These are phyloP conservation scores for Endothia cerciana DNA, from an alignment of 2,329 filamentous ascomycete genomes.

Conservation along the genomic window DNA sequence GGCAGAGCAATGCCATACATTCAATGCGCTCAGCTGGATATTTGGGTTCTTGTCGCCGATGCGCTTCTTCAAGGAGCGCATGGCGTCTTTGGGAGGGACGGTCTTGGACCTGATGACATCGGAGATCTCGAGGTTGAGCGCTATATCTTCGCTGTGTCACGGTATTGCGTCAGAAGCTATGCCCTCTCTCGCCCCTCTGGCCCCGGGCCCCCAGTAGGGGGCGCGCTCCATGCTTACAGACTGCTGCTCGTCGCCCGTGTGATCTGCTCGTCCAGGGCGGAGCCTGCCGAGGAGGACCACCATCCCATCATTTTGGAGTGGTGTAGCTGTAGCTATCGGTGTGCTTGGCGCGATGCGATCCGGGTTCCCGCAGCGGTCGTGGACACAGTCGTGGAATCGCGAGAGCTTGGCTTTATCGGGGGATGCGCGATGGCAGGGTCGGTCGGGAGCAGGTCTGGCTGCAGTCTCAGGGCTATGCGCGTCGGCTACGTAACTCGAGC, in stretches of 20 bases:
- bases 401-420: background rate
- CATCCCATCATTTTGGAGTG: conserved; percentile 75
- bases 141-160: conserved; percentile 80
- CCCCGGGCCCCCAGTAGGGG: background rate
- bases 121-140: conserved; percentile 96
- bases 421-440: background rate
- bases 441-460: background rate
- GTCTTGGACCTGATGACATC: conserved; percentile 97
- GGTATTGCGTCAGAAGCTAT: conserved; percentile 29
- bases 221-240: conserved; percentile 61
- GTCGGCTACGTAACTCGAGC: background rate
- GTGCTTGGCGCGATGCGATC: conserved; percentile 6
- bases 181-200: background rate
- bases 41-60: conserved; percentile 99
- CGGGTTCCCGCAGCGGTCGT: conserved; percentile 1
- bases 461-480: background rate
- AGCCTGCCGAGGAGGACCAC: conserved; percentile 92
- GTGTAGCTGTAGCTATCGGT: background rate
- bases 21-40: conserved; percentile 90
- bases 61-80: conserved; percentile 91
- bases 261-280: conserved; percentile 94
- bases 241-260: conserved; percentile 94
- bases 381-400: background rate
- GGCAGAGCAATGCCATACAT: conserved; percentile 57
- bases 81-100: conserved; percentile 95